Conservation (phyloP, 345 rosid species). For the Citrus maxima region DNA sequence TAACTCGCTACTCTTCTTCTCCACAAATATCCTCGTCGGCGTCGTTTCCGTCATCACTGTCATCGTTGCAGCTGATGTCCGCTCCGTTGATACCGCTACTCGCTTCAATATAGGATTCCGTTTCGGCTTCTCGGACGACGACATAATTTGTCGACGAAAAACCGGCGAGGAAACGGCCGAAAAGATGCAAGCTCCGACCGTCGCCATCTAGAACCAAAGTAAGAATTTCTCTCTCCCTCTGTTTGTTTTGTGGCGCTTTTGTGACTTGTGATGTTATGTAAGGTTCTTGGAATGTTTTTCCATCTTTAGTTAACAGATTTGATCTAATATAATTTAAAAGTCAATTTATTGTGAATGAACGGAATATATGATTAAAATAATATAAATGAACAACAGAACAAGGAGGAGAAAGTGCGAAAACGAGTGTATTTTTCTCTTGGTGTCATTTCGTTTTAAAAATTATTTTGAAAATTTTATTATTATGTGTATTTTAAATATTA, state of each 20-base stretch:
- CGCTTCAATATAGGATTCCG: not conserved
- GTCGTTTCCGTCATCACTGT: not conserved
- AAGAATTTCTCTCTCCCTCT: not conserved
- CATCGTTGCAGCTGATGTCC: not conserved
- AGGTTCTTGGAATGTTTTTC: not conserved
- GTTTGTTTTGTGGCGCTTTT: not conserved
- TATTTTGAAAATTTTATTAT: too few relatives aligned
- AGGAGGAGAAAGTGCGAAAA: too few relatives aligned
- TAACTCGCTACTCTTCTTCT: constrained; percentile 10
- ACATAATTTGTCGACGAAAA: not conserved
- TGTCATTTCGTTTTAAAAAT: too few relatives aligned
- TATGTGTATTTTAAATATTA: too few relatives aligned
- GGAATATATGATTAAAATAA: too few relatives aligned
- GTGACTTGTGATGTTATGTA: not conserved
- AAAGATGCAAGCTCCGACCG: constrained; percentile 6
- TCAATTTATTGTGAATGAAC: not conserved
- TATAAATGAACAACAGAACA: too few relatives aligned
- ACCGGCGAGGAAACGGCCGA: not conserved
- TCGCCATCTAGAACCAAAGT: constrained; percentile 10
- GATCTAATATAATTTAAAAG: too few relatives aligned
- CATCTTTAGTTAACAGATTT: not conserved
- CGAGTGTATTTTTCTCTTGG: too few relatives aligned
- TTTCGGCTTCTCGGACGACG: not conserved
- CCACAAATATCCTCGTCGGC: not conserved
- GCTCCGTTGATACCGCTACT: not conserved